Evolutionary conservation across 2,329 filamentous ascomycete genomes (phyloP).

Genomic region (Aspergillus calidoustus): DNA sequence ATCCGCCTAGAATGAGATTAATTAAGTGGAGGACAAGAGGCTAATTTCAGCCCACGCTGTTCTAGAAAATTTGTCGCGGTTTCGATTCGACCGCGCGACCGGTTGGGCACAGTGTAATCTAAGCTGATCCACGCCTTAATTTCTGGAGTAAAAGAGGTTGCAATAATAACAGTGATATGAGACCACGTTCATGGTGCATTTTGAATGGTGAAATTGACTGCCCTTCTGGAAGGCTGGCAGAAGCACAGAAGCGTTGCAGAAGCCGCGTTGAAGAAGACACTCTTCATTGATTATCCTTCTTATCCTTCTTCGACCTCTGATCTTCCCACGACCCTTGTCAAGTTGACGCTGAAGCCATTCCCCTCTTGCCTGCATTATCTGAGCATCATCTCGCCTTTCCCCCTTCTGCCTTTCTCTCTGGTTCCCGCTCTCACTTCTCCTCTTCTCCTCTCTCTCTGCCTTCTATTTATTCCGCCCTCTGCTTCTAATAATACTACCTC

Average conservation of each 20-base stretch:
- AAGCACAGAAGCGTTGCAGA: slow-evolving; percentile 16
- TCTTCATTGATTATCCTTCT: neutral
- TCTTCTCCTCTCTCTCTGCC: slow-evolving; percentile 2
- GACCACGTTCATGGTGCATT: slow-evolving; percentile 12
- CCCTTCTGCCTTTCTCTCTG: slow-evolving; percentile 2
- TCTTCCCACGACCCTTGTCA: slow-evolving; percentile 6
- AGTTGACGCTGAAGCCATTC: neutral
- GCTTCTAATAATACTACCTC: slow-evolving; percentile 2
- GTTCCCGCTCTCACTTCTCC: neutral
- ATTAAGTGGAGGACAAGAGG: neutral
- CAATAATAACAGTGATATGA: neutral
- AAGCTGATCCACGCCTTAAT: neutral
- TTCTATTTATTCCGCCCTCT: neutral
- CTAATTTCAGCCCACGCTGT: slow-evolving; percentile 2
- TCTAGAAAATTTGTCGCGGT: neutral
- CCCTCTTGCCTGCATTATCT: neutral
- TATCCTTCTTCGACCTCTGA: neutral
- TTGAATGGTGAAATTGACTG: neutral
- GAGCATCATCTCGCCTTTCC: slow-evolving; percentile 1
- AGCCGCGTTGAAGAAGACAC: slow-evolving; percentile 8
- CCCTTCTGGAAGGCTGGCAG: slow-evolving; percentile 30
- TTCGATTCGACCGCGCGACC: neutral
- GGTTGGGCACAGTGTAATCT: neutral
- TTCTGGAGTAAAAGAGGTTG: neutral
- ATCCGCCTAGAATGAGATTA: slow-evolving; percentile 11